Evolutionary conservation across 2,329 filamentous ascomycete species (phyloP), one percentile per base, ranked within the genome.

Genomic region (Lachnellula willkommii): DNA sequence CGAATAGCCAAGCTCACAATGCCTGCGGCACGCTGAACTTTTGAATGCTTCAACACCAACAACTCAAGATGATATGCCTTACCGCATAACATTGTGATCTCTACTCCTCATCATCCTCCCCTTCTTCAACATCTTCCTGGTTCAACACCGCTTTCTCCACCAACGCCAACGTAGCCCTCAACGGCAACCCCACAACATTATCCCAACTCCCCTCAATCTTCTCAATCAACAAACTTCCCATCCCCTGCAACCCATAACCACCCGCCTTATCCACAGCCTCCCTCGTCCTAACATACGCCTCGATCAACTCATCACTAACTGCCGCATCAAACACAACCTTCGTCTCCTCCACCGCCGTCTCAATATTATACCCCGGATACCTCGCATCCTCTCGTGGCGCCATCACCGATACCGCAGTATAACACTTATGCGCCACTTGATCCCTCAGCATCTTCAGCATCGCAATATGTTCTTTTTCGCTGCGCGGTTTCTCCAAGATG

Each of bases 201-300:
- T 99, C 94, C 66, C 90, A 89, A 53, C 84, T 85, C 11, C 94
- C 94, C 61, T 96, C 89, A 62, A 99, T 88, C 71, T 81, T 87
- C 71, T 96, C 91, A 12, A 99, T 85, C 55, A 99, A 73, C 70
- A 96, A 85, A 8, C 89, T 87, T 1, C 89, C 94, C 11, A 93
- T 77, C 0, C 93, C 94, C 73, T 99, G 94, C 52, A 99, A 82
- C 1, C 90, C 94, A 72, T 99, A 99, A 0, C 94, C 94, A 2
- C 94, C 94, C 0, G 94, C 94, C 77, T 97, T 99, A 72, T 97
- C 94, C 11, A 84, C 91, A 2, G 94, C 94, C 76, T 99, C 94
- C 54, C 93, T 80, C 22, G 93, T 96, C 68, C 79, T 81, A 56
- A 92, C 87, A 69, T 92, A 92, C 5, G 76, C 63, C 89, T 22